Evolutionary conservation across 2,329 filamentous ascomycete species (phyloP).

Genomic region (Monilinia polystroma): DNA sequence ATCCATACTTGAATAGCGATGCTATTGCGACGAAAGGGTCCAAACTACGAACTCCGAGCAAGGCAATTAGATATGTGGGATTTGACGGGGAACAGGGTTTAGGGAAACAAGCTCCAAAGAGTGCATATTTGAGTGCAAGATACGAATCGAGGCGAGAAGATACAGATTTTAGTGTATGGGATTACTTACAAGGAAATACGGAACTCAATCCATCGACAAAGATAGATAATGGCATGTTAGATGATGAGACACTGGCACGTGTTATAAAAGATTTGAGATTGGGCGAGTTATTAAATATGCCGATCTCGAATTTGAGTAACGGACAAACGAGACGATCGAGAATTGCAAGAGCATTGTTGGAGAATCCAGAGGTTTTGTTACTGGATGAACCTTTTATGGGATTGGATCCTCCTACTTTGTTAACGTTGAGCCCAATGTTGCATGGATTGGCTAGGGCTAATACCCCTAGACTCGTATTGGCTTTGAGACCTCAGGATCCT

Average conservation of each 20-base stretch:
- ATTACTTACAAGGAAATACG: slow-evolving; percentile 81
- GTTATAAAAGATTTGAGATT: slow-evolving; percentile 72
- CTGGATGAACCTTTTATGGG: slow-evolving; percentile 97
- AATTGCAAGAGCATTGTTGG: slow-evolving; percentile 83
- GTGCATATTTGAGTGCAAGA: slow-evolving; percentile 81
- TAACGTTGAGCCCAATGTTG: slow-evolving; percentile 69
- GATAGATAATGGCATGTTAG: slow-evolving; percentile 50
- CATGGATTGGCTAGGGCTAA: slow-evolving; percentile 63
- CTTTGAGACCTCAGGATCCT: slow-evolving; percentile 79
- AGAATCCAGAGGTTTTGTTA: slow-evolving; percentile 74
- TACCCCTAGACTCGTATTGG: slow-evolving; percentile 71
- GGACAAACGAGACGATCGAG: slow-evolving; percentile 84
- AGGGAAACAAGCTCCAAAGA: slow-evolving; percentile 55
- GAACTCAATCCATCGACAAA: slow-evolving; percentile 71
- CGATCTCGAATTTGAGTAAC: slow-evolving; percentile 88
- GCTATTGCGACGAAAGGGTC: slow-evolving; percentile 47
- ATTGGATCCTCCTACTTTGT: slow-evolving; percentile 79
- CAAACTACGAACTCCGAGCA: slow-evolving; percentile 56
- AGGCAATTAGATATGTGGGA: slow-evolving; percentile 84
- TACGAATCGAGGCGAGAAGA: slow-evolving; percentile 87
- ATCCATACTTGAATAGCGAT: slow-evolving; percentile 70
- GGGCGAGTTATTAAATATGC: slow-evolving; percentile 68
- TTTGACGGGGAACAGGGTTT: slow-evolving; percentile 73
- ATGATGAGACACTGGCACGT: slow-evolving; percentile 53
- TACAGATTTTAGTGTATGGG: slow-evolving; percentile 79